Conservation (phyloP, 129 eudicot genomes). For the Lactuca sativa region DNA sequence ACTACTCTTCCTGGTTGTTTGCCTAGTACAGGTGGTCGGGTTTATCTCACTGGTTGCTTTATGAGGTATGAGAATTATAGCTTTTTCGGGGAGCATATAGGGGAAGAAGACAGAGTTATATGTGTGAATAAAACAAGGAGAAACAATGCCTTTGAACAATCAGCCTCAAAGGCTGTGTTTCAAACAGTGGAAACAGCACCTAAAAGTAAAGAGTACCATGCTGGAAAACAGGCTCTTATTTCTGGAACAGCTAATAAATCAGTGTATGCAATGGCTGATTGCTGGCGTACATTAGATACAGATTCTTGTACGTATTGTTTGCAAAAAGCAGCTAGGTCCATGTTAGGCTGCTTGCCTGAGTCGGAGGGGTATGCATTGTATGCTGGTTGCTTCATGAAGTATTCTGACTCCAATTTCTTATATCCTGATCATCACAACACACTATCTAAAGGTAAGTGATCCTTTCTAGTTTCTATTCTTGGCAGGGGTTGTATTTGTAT, state of each 20-base stretch:
- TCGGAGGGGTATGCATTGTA: conserved; percentile 40
- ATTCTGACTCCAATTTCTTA: conserved; percentile 30
- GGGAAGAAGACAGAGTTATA: conserved; percentile 9
- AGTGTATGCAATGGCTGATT: conserved; percentile 36
- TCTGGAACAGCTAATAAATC: conserved; percentile 23
- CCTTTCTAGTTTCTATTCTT: background rate
- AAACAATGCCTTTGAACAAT: conserved; percentile 25
- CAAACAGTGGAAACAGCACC: conserved; percentile 38
- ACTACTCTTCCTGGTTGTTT: conserved; percentile 45
- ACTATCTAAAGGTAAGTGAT: conserved; percentile 15
- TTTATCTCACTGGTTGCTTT: conserved; percentile 45
- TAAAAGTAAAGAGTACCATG: conserved; percentile 19
- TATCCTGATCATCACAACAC: conserved; percentile 2
- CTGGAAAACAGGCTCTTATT: conserved; percentile 19
- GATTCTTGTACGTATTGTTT: conserved; percentile 42
- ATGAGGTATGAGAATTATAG: conserved; percentile 40
- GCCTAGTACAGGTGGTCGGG: conserved; percentile 34
- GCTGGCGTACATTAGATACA: conserved; percentile 33
- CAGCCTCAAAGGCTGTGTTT: conserved; percentile 25
- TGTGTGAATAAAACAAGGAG: conserved; percentile 30
- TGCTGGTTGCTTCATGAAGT: conserved; percentile 47
- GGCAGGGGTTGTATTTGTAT: too few species aligned
- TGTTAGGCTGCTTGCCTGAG: conserved; percentile 41
- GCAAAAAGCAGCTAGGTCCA: conserved; percentile 26
- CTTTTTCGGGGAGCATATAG: conserved; percentile 30